These are phyloP conservation scores for Ophiorrhiza pumila DNA, from an alignment of 257 asterid genomes.

Conservation along the genomic window DNA sequence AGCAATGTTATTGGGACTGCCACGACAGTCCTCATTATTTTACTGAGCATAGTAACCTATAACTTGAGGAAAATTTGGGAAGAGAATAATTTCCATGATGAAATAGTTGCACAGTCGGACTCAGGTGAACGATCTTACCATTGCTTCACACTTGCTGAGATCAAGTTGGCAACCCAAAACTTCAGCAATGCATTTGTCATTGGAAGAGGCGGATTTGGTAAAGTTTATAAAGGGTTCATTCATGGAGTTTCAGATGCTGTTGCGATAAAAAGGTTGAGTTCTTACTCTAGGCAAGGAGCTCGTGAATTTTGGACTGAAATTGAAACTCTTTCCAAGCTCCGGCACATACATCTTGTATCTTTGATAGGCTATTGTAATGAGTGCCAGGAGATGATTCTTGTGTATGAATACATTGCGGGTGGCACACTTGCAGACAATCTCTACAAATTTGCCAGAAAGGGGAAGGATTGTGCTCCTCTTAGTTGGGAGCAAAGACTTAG, in stretches of 20 bases:
- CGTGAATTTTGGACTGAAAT: constrained; percentile 19
- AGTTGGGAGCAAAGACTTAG: constrained; percentile 18
- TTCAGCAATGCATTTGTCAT: constrained; percentile 14
- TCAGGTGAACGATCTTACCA: neutral
- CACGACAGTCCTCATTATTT: neutral
- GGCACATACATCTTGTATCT: constrained; percentile 18
- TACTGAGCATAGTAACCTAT: neutral
- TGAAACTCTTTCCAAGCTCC: constrained; percentile 10
- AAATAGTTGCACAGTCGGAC: too few species aligned
- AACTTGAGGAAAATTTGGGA: constrained; percentile 4
- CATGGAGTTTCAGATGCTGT: neutral
- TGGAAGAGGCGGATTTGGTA: constrained; percentile 19
- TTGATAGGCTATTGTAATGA: constrained; percentile 18
- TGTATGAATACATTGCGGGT: constrained; percentile 12
- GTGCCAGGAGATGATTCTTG: constrained; percentile 12
- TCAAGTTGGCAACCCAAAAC: constrained; percentile 10
- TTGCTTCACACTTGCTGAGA: constrained; percentile 10
- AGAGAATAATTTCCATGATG: neutral
- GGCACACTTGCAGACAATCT: constrained; percentile 23
- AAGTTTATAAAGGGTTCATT: constrained; percentile 21
- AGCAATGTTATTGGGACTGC: neutral
- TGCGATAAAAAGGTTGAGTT: constrained; percentile 17
- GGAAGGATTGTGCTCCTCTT: constrained; percentile 4
- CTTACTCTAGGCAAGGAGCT: constrained; percentile 19
- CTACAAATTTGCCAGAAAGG: neutral